These are phyloP conservation scores for Pelargonium citronellum DNA, from an alignment of 441 rosid genomes.

Conservation along the genomic window DNA sequence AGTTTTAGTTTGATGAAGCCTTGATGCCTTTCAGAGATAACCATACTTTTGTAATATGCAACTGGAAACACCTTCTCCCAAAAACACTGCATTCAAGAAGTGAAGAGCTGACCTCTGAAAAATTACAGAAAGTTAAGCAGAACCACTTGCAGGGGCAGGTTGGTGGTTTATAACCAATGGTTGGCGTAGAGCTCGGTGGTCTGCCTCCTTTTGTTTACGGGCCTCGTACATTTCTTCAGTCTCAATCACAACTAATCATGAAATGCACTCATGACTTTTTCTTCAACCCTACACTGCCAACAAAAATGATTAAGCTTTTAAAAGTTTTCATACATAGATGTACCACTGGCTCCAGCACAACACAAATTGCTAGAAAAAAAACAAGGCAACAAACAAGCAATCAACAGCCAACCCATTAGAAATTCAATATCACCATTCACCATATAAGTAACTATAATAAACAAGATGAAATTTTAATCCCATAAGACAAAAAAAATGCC, in stretches of 20 bases:
- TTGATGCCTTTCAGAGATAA: not conserved
- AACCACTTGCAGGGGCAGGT: constrained; percentile 33
- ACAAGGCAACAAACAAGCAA: too few species aligned
- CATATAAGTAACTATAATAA: not conserved
- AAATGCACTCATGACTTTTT: constrained; percentile 47
- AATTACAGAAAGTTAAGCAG: constrained; percentile 30
- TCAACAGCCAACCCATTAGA: too few species aligned
- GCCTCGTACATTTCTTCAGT: constrained; percentile 91
- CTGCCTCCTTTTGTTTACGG: constrained; percentile 60
- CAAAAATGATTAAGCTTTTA: not conserved
- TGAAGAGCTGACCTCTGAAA: constrained; percentile 17
- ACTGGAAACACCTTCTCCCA: not conserved
- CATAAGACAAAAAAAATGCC: not conserved
- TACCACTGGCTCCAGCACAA: too few species aligned
- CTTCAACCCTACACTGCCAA: constrained; percentile 5
- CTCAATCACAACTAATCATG: constrained; percentile 73
- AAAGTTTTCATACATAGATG: too few species aligned
- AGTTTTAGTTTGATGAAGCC: not conserved
- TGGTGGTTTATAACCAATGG: constrained; percentile 62
- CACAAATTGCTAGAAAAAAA: too few species aligned
- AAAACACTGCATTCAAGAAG: constrained; percentile 5
- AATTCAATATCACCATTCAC: too few species aligned
- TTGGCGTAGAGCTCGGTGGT: constrained; percentile 52
- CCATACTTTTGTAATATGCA: not conserved
- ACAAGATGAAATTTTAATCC: not conserved